Percentiles rank a stretch among this genome's conserved stretches.
Evolutionary conservation across 2,329 filamentous ascomycete species (phyloP).

Genomic region (Alternaria sp.): DNA sequence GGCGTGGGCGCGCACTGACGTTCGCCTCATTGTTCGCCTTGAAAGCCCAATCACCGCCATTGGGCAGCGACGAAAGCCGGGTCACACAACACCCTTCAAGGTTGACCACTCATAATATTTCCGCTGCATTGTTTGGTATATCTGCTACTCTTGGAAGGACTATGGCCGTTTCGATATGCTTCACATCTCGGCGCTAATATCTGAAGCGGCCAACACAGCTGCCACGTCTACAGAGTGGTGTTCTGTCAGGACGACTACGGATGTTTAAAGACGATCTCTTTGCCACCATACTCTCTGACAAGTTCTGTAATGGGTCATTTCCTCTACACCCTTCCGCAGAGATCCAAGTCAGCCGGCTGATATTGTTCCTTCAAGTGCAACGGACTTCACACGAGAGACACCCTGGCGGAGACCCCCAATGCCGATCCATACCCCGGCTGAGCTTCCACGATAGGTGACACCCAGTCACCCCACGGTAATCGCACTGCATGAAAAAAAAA

Average conservation of each 20-base stretch:
- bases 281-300: conserved; percentile 26
- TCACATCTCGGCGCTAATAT: conserved; percentile 13
- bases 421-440: conserved; percentile 25
- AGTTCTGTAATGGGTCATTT: conserved; percentile 10
- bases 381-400: conserved; percentile 7
- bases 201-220: conserved; percentile 21
- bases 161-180: conserved; percentile 13
- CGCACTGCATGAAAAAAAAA: conserved; percentile 15
- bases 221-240: conserved; percentile 30
- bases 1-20: conserved; percentile 36
- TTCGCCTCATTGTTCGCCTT: conserved; percentile 42
- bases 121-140: conserved; percentile 12
- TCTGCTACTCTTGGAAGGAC: conserved; percentile 11
- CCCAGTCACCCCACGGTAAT: conserved; percentile 6
- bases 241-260: conserved; percentile 13
- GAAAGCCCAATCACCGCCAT: conserved; percentile 36
- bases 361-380: conserved; percentile 7
- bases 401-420: conserved; percentile 20
- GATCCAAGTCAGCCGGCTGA: conserved; percentile 1
- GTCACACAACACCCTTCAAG: conserved; percentile 21
- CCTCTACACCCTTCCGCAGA: conserved; percentile 7
- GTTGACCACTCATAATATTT: conserved; percentile 13
- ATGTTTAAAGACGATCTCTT: conserved; percentile 38
- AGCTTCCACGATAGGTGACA: conserved; percentile 10
- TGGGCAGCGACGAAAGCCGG: conserved; percentile 36